A percentile compares a stretch with the other conserved stretches of the same genome.
Evolutionary conservation across 2,329 filamentous ascomycete genomes (phyloP).

Genomic region (Trichophyton verrucosum): DNA sequence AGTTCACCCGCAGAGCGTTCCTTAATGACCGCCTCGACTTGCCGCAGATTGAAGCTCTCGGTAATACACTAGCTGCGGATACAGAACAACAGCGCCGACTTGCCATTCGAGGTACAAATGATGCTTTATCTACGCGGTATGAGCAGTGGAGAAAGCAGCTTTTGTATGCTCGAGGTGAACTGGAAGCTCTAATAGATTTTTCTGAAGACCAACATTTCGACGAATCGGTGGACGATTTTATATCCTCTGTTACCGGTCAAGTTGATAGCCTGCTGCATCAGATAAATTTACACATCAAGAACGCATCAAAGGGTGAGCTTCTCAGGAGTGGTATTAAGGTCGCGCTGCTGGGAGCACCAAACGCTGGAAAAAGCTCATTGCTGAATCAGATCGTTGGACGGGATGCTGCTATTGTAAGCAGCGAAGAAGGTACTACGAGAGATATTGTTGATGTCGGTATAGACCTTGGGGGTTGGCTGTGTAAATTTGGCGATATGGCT

Average conservation of each 20-base stretch:
- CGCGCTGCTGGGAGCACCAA: constrained; percentile 79
- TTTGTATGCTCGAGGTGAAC: constrained; percentile 70
- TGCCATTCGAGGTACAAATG: constrained; percentile 65
- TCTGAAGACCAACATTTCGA: constrained; percentile 96
- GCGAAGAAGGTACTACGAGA: constrained; percentile 82
- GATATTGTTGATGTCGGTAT: constrained; percentile 88
- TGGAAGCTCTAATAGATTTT: constrained; percentile 95
- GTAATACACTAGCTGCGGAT: constrained; percentile 50
- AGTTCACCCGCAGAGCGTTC: constrained; percentile 90
- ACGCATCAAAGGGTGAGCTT: constrained; percentile 70
- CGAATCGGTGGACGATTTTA: constrained; percentile 61
- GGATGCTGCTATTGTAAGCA: constrained; percentile 89
- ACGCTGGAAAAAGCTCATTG: constrained; percentile 87
- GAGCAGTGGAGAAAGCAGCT: constrained; percentile 69
- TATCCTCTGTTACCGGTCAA: constrained; percentile 55
- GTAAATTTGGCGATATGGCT: constrained; percentile 90
- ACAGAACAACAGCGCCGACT: constrained; percentile 89
- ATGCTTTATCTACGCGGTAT: constrained; percentile 60
- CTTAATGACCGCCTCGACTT: constrained; percentile 74
- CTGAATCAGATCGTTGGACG: constrained; percentile 82
- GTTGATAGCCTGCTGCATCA: constrained; percentile 49
- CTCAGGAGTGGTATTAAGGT: constrained; percentile 74
- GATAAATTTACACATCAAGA: constrained; percentile 58
- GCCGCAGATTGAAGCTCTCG: constrained; percentile 61
- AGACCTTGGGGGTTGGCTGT: constrained; percentile 80